Conservation (phyloP, 192 early-diverging fungal species). For the Coemansia sp. region DNA sequence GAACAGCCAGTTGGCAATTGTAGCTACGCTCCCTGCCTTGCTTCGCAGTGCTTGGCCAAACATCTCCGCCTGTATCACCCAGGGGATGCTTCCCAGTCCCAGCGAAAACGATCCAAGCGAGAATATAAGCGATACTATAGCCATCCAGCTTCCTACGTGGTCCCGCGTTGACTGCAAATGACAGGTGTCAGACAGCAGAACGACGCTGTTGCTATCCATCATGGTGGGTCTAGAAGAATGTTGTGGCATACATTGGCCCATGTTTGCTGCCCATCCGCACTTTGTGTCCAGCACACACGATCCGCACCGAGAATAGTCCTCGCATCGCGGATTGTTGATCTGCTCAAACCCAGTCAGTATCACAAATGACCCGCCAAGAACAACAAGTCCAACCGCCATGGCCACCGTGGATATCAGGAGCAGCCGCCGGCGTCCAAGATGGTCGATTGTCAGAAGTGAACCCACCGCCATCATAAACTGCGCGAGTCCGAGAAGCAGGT, state of each 20-base stretch:
- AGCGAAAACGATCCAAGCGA: slow-evolving; percentile 24
- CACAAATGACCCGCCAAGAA: slow-evolving; percentile 33
- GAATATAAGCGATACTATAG: slow-evolving; percentile 22
- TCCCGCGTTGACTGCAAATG: slow-evolving; percentile 11
- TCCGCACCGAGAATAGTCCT: slow-evolving; percentile 22
- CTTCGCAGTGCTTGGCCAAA: slow-evolving; percentile 37
- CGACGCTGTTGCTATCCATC: not conserved
- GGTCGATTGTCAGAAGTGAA: slow-evolving; percentile 22
- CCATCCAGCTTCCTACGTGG: slow-evolving; percentile 27
- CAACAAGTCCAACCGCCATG: slow-evolving; percentile 25
- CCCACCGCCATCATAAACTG: slow-evolving; percentile 12
- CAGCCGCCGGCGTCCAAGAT: slow-evolving; percentile 20
- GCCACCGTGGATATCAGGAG: slow-evolving; percentile 19
- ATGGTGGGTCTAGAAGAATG: not conserved
- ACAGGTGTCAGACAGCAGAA: slow-evolving; percentile 21
- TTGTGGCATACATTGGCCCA: slow-evolving; percentile 8
- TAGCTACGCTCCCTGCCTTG: slow-evolving; percentile 24
- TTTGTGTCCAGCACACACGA: slow-evolving; percentile 29
- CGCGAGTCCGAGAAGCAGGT: slow-evolving; percentile 12
- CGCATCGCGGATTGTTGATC: slow-evolving; percentile 22
- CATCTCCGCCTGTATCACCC: slow-evolving; percentile 37
- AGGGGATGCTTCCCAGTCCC: slow-evolving; percentile 33
- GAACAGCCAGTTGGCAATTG: slow-evolving; percentile 30
- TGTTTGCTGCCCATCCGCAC: slow-evolving; percentile 25
- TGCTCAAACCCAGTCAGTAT: slow-evolving; percentile 34